Percentiles rank a stretch among this genome's conserved stretches.
Evolutionary conservation across 2,329 filamentous ascomycete genomes (phyloP).

Genomic region (Talaromyces sp.): DNA sequence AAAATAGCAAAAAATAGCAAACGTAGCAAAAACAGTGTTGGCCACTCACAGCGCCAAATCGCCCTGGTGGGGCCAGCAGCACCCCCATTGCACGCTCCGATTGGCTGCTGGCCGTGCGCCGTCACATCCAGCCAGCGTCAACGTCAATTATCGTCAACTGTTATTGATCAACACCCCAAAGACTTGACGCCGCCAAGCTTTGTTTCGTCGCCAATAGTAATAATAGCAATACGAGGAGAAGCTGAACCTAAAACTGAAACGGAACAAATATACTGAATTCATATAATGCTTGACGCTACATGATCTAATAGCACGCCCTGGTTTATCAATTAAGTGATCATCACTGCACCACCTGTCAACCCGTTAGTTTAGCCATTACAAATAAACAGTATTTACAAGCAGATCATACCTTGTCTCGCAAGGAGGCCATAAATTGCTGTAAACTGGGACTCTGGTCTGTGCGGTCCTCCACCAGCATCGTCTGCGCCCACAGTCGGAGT

Average conservation of each 20-base stretch:
- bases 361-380: neutral
- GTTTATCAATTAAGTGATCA: constrained; percentile 14
- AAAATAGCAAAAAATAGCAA: too few relatives aligned
- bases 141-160: neutral
- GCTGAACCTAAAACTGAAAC: neutral
- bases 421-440: constrained; percentile 83
- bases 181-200: neutral
- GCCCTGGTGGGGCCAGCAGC: neutral
- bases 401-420: constrained; percentile 76
- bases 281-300: constrained; percentile 19
- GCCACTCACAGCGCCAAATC: neutral
- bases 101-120: neutral
- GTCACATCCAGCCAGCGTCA: neutral
- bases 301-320: constrained; percentile 11
- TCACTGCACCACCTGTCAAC: constrained; percentile 29
- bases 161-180: neutral
- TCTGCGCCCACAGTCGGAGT: constrained; percentile 94
- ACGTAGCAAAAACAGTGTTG: neutral
- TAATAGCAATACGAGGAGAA: neutral
- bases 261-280: constrained; percentile 6
- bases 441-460: constrained; percentile 91
- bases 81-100: neutral
- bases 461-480: constrained; percentile 87
- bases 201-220: neutral
- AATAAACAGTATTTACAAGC: neutral